These are phyloP conservation scores for Sugiyamaella japonica DNA, from an alignment of 1,139 yeast genomes.

Conservation along the genomic window DNA sequence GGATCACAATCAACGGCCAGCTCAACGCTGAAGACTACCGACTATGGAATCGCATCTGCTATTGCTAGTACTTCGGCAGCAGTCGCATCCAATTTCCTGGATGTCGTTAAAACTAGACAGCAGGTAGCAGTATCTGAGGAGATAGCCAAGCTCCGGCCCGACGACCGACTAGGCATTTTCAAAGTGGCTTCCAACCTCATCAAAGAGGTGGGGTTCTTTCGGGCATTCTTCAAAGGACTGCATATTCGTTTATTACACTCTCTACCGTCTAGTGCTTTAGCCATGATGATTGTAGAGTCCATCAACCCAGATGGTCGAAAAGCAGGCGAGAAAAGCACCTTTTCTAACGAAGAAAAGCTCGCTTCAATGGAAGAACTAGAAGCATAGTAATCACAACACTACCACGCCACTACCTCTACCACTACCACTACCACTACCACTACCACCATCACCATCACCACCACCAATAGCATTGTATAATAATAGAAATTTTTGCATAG, in stretches of 20 bases:
- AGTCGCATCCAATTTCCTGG: constrained; percentile 44
- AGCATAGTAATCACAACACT: too few relatives aligned
- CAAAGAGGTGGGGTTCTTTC: constrained; percentile 41
- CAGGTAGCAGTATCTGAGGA: constrained; percentile 46
- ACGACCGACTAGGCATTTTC: constrained; percentile 41
- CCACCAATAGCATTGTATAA: neutral
- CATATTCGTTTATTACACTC: constrained; percentile 43
- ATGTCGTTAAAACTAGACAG: constrained; percentile 47
- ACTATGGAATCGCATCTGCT: constrained; percentile 43
- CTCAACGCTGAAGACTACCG: constrained; percentile 28
- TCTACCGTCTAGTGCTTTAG: constrained; percentile 43
- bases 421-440: too few relatives aligned
- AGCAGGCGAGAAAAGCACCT: neutral
- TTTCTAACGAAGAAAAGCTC: constrained; percentile 2
- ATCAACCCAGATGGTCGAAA: constrained; percentile 40
- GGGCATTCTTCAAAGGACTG: constrained; percentile 44
- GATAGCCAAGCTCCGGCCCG: constrained; percentile 42
- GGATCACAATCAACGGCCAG: constrained; percentile 24
- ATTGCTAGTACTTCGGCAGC: constrained; percentile 44
- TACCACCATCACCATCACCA: too few relatives aligned
- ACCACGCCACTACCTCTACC: too few relatives aligned
- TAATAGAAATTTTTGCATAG: neutral
- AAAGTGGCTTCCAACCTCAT: constrained; percentile 41
- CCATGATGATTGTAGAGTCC: constrained; percentile 45
- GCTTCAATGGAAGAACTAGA: constrained; percentile 9